A percentile compares a stretch with the other conserved stretches of the same genome.
Conservation (phyloP, 2,329 filamentous ascomycete species). For the Samsoniella hepiali region DNA sequence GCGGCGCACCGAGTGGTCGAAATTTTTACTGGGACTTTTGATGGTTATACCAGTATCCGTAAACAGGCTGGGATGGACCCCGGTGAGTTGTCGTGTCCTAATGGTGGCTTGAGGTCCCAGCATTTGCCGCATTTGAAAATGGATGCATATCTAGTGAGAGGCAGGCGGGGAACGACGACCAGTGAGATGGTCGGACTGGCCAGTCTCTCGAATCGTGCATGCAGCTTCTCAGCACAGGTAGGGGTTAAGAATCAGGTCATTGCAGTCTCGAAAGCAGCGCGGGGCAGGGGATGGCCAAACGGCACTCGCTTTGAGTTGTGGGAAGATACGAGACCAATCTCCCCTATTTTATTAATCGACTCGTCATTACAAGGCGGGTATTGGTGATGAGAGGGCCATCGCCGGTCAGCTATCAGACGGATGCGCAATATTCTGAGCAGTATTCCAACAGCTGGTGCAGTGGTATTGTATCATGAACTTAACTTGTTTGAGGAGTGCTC, state of each 20-base stretch:
- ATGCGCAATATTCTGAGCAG: background rate
- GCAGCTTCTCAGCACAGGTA: background rate
- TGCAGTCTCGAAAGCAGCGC: background rate
- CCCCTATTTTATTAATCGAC: background rate
- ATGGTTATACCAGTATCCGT: background rate
- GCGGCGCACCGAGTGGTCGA: background rate
- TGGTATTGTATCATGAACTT: background rate
- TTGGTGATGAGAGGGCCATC: background rate
- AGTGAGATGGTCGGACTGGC: background rate
- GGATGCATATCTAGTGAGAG: constrained; percentile 6
- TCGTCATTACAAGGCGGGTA: background rate
- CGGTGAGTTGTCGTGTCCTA: background rate
- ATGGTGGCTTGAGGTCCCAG: constrained; percentile 12
- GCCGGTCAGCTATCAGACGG: background rate
- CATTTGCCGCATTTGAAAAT: constrained; percentile 13
- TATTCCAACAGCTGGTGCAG: background rate
- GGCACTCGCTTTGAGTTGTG: background rate
- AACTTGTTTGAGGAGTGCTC: background rate
- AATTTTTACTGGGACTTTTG: constrained; percentile 1
- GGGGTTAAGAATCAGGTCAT: background rate
- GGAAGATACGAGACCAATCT: constrained; percentile 1
- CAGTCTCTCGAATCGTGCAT: background rate
- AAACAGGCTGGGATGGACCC: constrained; percentile 3
- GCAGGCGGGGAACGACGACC: background rate
- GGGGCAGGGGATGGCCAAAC: background rate